A percentile compares a stretch with the other conserved stretches of the same genome.
phyloP scores from a whole-genome alignment of 148 eudicot species.

The Rhododendron henanense region DNA sequence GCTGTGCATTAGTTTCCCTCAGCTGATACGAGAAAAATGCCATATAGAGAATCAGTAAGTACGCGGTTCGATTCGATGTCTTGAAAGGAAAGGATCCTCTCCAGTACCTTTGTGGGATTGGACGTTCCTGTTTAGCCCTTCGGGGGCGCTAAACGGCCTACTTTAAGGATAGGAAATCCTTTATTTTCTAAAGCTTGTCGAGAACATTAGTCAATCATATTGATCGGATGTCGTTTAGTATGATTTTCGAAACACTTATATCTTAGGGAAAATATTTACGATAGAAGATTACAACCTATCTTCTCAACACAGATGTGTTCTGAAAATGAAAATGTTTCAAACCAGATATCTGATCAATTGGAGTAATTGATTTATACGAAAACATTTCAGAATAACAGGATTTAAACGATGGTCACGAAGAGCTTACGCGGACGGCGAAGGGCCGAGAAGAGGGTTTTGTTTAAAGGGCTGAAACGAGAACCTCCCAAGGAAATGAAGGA shows the following conservation, averaged over 20 bases:
- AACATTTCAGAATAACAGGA: not conserved
- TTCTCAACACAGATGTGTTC: no score
- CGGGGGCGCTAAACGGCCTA: not conserved
- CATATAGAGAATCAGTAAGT: not conserved
- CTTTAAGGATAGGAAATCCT: not conserved
- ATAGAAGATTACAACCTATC: no score
- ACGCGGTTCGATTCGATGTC: not conserved
- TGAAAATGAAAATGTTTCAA: no score
- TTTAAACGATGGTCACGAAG: not conserved
- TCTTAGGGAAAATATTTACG: not conserved
- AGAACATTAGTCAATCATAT: not conserved
- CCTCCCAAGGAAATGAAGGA: conserved; percentile 35
- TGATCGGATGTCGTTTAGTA: not conserved
- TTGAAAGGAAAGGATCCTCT: not conserved
- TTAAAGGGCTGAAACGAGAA: conserved; percentile 84
- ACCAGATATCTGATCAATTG: no score
- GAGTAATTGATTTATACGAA: no score
- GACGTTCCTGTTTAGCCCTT: not conserved
- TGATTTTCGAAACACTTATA: no score
- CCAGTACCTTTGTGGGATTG: not conserved
- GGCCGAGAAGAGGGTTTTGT: conserved; percentile 86
- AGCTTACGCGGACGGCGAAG: conserved; percentile 75
- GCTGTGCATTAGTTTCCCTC: not conserved
- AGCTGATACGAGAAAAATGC: not conserved
- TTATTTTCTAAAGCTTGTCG: not conserved